phyloP scores from a whole-genome alignment of 352 stramenopile genomes.

The Globisporangium apiculatum region DNA sequence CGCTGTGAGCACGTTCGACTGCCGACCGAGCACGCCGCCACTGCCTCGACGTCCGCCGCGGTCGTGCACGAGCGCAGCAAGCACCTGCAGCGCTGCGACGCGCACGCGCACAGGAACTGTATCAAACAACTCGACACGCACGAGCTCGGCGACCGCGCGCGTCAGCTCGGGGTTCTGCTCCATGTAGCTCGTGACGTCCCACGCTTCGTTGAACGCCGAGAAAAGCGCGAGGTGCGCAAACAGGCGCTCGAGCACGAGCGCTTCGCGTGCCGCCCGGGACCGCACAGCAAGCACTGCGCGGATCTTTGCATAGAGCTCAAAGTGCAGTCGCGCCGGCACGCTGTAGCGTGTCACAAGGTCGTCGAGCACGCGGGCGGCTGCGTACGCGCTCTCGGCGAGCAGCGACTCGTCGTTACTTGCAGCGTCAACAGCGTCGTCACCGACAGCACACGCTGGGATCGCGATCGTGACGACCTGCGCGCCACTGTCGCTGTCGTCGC shows the following conservation, averaged over 20 bases:
- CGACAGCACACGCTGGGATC: conserved; percentile 17
- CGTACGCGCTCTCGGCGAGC: conserved; percentile 14
- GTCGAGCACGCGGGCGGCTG: conserved; percentile 39
- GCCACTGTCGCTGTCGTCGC: conserved; percentile 7
- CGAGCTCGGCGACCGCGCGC: conserved; percentile 59
- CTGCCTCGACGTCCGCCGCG: conserved; percentile 50
- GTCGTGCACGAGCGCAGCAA: conserved; percentile 78
- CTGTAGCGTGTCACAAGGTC: conserved; percentile 40
- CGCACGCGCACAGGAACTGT: conserved; percentile 52
- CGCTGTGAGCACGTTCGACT: conserved; percentile 71
- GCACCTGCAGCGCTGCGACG: conserved; percentile 55
- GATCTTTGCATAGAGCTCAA: conserved; percentile 63
- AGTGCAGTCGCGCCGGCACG: conserved; percentile 64
- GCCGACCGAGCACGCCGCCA: conserved; percentile 63
- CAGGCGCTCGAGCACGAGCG: conserved; percentile 56
- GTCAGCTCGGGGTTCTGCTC: conserved; percentile 74
- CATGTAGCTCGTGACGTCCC: conserved; percentile 72
- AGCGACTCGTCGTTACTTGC: not conserved
- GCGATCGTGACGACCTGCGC: conserved; percentile 31
- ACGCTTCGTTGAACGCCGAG: conserved; percentile 65
- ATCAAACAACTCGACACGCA: conserved; percentile 64
- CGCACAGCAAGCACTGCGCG: conserved; percentile 32
- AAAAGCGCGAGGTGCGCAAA: conserved; percentile 68
- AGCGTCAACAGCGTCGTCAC: conserved; percentile 7
- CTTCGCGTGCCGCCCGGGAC: conserved; percentile 29